These are phyloP conservation scores for Chiua sp. DNA, from an alignment of 1,284 basidiomycete species.

Conservation along the genomic window DNA sequence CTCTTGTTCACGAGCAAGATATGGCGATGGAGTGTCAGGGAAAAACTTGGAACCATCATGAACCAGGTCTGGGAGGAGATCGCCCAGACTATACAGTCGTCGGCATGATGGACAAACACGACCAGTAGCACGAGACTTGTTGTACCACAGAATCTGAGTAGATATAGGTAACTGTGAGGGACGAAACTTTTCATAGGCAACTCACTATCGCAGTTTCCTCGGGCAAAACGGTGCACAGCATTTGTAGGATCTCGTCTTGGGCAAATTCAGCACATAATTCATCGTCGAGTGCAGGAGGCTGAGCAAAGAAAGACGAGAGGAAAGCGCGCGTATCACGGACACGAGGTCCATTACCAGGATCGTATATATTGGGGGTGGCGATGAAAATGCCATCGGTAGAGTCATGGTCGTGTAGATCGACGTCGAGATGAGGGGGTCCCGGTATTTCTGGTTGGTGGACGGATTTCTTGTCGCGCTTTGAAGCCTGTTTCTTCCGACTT, in stretches of 20 bases:
- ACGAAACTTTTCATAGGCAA: constrained; percentile 5
- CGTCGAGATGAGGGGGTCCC: constrained; percentile 9
- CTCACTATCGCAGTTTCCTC: constrained; percentile 72
- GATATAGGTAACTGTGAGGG: not conserved
- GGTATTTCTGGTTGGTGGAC: not conserved
- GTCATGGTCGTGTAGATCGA: not conserved
- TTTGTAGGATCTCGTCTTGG: constrained; percentile 71
- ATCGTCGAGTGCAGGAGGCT: constrained; percentile 63
- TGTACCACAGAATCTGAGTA: constrained; percentile 83
- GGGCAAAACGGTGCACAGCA: constrained; percentile 70
- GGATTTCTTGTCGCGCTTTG: constrained; percentile 40
- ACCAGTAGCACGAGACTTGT: constrained; percentile 70
- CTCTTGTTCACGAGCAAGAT: constrained; percentile 63
- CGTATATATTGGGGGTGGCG: constrained; percentile 63
- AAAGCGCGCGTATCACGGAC: constrained; percentile 67
- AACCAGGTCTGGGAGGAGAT: constrained; percentile 57
- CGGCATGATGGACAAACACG: constrained; percentile 80
- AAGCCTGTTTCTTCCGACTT: constrained; percentile 40
- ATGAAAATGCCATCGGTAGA: constrained; percentile 29
- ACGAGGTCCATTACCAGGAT: constrained; percentile 78
- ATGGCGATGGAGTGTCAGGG: constrained; percentile 42
- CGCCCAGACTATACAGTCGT: constrained; percentile 70
- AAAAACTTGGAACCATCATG: constrained; percentile 35
- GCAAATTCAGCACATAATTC: constrained; percentile 74
- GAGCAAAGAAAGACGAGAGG: constrained; percentile 65